Evolutionary conservation across 2,329 filamentous ascomycete species (phyloP), one percentile per base, ranked within the genome.

Genomic region (Neofusicoccum ribis): DNA sequence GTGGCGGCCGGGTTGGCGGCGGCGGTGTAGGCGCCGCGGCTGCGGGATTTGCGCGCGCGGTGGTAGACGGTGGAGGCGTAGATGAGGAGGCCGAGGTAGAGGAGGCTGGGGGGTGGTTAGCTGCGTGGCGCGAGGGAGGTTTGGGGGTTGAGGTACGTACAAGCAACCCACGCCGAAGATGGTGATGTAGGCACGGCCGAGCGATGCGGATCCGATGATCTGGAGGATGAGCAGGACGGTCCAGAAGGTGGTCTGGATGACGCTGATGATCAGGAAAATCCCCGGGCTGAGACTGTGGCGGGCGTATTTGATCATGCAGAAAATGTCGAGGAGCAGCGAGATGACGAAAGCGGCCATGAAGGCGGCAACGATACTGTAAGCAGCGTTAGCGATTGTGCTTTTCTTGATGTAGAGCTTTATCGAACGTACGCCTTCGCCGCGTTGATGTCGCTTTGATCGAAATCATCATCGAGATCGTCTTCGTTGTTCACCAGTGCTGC

Each of bases 171-270:
- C 64, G 46, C 68, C 70, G 54, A 76, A 72, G 0, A 70, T 70
- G 41, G 75, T 67, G 27, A 71, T 72, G 11, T 67, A 68, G 31
- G 68, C 61, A 58, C 68, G 36, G 70, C 47, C 36, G 2, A 31
- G 67, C 64, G 68, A 6, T 3, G 61, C 60, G 27, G 74, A 69
- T 12, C 70, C 69, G 15, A 74, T 70, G n/a, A 76, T 66, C 17
- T 77, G 71, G 51, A 78, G 67, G 31, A 77, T 66, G 44, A 78
- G 39, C 9, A 75, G 67, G 7, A 68, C 73, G 14, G 66, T 66
- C 72, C 75, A 78, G 66, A 78, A 76, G n/a, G 67, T 68, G 2
- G 75, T 73, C 63, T 78, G 76, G 43, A 77, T 65, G 52, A 70
- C 70, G 62, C 75, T 78, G 71, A 77, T 73, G 51, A 72, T 72